Evolutionary conservation across 345 rosid genomes (phyloP).

Genomic region (Clarkia xantiana): DNA sequence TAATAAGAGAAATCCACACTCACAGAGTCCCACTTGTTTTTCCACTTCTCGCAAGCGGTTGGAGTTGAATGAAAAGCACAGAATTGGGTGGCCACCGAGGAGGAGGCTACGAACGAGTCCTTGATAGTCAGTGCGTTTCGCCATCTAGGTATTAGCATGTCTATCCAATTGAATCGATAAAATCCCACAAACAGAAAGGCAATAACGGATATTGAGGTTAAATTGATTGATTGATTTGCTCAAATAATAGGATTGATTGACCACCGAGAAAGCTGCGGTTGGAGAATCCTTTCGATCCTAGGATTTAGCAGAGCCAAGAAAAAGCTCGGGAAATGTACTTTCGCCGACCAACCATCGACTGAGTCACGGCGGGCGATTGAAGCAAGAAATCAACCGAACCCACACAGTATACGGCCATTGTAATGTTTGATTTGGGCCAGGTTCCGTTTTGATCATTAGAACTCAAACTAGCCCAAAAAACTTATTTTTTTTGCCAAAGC

Average conservation of each 20-base stretch:
- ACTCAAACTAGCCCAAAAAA: no score
- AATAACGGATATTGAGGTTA: background rate
- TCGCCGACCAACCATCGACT: no score
- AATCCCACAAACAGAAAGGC: background rate
- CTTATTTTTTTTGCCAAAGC: no score
- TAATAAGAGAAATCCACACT: constrained; percentile 8
- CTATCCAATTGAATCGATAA: background rate
- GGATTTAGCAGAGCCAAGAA: constrained; percentile 2
- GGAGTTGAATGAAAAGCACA: constrained; percentile 47
- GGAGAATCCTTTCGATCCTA: background rate
- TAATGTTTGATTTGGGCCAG: no score
- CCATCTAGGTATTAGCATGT: constrained; percentile 33
- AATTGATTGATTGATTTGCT: background rate
- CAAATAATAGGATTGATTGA: no score
- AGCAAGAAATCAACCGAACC: no score
- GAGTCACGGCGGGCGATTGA: no score
- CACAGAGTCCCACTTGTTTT: constrained; percentile 29
- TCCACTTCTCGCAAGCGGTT: constrained; percentile 26
- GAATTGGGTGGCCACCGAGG: constrained; percentile 6
- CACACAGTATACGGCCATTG: no score
- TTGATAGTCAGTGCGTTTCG: constrained; percentile 21
- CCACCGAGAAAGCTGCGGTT: background rate
- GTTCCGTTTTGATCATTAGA: no score
- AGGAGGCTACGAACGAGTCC: constrained; percentile 12
- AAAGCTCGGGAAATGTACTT: background rate